These are phyloP conservation scores for Candida alai DNA, from an alignment of 805 yeast species.

Conservation along the genomic window DNA sequence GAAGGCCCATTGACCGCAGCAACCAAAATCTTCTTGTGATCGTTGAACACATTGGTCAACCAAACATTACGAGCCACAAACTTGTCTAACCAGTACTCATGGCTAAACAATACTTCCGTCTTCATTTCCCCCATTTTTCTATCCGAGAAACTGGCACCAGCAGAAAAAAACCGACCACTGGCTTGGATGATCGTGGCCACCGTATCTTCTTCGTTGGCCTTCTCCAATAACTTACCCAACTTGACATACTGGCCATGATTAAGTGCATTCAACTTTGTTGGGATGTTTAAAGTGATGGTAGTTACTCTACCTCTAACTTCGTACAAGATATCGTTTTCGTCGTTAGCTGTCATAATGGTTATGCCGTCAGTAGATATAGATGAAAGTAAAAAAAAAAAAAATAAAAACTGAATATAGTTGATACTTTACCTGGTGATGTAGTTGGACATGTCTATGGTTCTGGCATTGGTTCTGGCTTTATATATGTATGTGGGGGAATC, in stretches of 20 bases:
- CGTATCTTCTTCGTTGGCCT: conserved; percentile 62
- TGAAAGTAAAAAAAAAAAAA: conserved; percentile 2
- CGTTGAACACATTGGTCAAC: conserved; percentile 62
- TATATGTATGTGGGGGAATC: no score
- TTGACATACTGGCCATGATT: conserved; percentile 59
- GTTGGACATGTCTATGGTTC: neutral
- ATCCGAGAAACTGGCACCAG: conserved; percentile 74
- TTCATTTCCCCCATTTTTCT: conserved; percentile 27
- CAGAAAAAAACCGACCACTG: conserved; percentile 72
- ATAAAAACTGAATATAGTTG: no score
- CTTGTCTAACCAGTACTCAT: conserved; percentile 47
- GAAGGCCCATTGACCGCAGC: conserved; percentile 85
- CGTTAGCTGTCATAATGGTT: conserved; percentile 4
- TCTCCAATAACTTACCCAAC: conserved; percentile 54
- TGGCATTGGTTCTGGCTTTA: neutral
- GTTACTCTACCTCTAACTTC: conserved; percentile 47
- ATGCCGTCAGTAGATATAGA: no score
- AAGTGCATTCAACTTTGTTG: conserved; percentile 62
- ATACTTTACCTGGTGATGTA: no score
- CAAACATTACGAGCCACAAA: conserved; percentile 71
- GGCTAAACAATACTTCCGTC: conserved; percentile 28
- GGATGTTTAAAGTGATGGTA: conserved; percentile 63
- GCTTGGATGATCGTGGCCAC: conserved; percentile 63
- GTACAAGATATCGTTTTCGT: conserved; percentile 30
- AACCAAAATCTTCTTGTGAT: conserved; percentile 67